These are phyloP conservation scores for Plantago coronopus DNA, from an alignment of 305 asterid species.

Conservation along the genomic window DNA sequence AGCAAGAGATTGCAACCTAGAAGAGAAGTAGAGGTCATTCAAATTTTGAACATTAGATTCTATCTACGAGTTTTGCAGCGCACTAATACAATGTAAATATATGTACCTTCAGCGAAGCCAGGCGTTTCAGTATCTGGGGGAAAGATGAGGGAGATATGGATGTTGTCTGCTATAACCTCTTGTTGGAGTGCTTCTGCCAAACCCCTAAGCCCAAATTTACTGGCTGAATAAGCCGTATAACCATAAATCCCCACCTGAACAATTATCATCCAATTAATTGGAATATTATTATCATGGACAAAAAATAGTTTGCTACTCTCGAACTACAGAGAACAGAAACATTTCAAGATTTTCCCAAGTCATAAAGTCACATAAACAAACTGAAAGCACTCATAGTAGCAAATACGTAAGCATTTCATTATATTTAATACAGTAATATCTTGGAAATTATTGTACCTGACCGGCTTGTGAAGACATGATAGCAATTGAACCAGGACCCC, in stretches of 20 bases:
- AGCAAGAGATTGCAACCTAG: neutral
- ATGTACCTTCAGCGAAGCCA: slow-evolving; percentile 80
- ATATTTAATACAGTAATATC: neutral
- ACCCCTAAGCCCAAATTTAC: slow-evolving; percentile 91
- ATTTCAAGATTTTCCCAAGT: too few relatives aligned
- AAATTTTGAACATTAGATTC: neutral
- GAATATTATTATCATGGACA: neutral
- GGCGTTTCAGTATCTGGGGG: slow-evolving; percentile 99
- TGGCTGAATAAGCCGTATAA: slow-evolving; percentile 91
- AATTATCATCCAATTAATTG: slow-evolving; percentile 8
- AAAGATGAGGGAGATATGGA: slow-evolving; percentile 83
- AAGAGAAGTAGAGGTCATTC: slow-evolving; percentile 8
- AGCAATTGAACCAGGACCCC: slow-evolving; percentile 80
- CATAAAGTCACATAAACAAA: too few relatives aligned
- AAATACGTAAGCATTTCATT: too few relatives aligned
- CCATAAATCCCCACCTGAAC: slow-evolving; percentile 91
- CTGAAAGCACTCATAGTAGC: too few relatives aligned
- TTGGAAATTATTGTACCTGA: slow-evolving; percentile 44
- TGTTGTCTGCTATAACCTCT: slow-evolving; percentile 71
- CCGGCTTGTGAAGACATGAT: slow-evolving; percentile 99
- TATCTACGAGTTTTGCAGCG: neutral
- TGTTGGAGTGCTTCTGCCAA: slow-evolving; percentile 96
- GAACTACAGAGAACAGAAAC: too few relatives aligned
- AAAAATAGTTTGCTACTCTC: too few relatives aligned
- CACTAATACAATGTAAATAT: neutral